Evolutionary conservation across 208 protist species (phyloP).

Genomic region (Crithidia mellificae): DNA sequence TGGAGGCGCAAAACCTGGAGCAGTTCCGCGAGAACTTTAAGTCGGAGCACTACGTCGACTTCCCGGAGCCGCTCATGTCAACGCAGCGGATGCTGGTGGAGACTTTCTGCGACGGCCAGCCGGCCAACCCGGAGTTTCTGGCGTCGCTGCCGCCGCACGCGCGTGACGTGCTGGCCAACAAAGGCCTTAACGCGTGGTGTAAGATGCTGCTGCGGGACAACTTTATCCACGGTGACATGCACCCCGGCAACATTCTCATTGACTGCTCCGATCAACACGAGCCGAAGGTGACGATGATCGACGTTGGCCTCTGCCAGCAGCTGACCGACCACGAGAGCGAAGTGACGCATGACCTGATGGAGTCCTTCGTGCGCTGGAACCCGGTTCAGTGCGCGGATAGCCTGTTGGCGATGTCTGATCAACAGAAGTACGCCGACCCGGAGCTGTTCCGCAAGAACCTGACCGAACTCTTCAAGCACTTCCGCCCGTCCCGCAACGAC

Average conservation of each 20-base stretch:
- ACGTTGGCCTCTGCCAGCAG: constrained; percentile 89
- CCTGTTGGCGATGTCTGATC: constrained; percentile 67
- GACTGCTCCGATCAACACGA: constrained; percentile 75
- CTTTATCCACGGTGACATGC: constrained; percentile 93
- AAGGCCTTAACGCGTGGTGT: constrained; percentile 92
- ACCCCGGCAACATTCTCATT: constrained; percentile 93
- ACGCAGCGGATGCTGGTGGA: constrained; percentile 87
- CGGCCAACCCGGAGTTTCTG: constrained; percentile 83
- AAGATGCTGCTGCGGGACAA: constrained; percentile 92
- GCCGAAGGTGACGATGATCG: constrained; percentile 83
- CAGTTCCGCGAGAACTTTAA: constrained; percentile 86
- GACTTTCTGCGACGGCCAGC: constrained; percentile 83
- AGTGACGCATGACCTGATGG: constrained; percentile 75
- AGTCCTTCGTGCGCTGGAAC: constrained; percentile 90
- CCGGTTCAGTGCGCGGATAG: constrained; percentile 57
- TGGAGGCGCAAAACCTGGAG: constrained; percentile 86
- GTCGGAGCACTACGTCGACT: constrained; percentile 72
- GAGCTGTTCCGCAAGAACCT: constrained; percentile 61
- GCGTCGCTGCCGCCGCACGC: constrained; percentile 70
- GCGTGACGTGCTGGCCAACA: constrained; percentile 77
- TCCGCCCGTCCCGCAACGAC: constrained; percentile 66
- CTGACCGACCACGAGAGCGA: constrained; percentile 62
- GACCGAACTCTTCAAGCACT: constrained; percentile 66
- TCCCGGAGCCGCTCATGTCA: constrained; percentile 81
- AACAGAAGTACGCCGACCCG: constrained; percentile 57